Conservation (phyloP, 2,329 filamentous ascomycete genomes). For the Dactylellina cionopaga region DNA sequence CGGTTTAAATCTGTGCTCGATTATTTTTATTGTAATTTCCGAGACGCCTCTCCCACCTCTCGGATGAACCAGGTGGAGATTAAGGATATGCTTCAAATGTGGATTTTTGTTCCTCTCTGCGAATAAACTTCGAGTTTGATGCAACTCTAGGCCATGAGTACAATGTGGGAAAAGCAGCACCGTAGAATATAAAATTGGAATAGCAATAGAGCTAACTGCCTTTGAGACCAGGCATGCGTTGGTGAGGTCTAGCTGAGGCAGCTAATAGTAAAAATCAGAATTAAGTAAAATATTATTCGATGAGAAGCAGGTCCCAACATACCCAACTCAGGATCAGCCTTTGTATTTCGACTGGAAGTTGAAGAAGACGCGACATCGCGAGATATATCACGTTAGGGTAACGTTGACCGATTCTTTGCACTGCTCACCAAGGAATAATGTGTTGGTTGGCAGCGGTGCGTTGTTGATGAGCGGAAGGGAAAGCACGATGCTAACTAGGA, state of each 20-base stretch:
- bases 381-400: too few species aligned
- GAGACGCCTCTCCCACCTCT: background rate
- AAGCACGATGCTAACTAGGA: too few species aligned
- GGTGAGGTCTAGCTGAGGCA: slow-evolving; percentile 9
- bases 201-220: background rate
- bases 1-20: background rate
- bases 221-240: slow-evolving; percentile 22
- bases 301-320: too few species aligned
- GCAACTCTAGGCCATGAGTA: background rate
- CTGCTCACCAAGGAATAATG: too few species aligned
- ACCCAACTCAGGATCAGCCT: slow-evolving; percentile 4
- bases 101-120: background rate
- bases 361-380: slow-evolving; percentile 6
- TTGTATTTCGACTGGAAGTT: slow-evolving; percentile 25
- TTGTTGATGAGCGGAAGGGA: too few species aligned
- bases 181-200: slow-evolving; percentile 29
- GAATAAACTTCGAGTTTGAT: slow-evolving; percentile 9
- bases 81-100: slow-evolving; percentile 6
- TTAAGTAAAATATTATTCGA: background rate
- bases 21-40: background rate
- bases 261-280: background rate
- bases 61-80: slow-evolving; percentile 24
- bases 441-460: too few species aligned
- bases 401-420: too few species aligned
- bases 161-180: slow-evolving; percentile 7